Base-by-base conservation (phyloP, 2,329 filamentous ascomycete genomes). In the Rhexocercosporidium sp. region DNA sequence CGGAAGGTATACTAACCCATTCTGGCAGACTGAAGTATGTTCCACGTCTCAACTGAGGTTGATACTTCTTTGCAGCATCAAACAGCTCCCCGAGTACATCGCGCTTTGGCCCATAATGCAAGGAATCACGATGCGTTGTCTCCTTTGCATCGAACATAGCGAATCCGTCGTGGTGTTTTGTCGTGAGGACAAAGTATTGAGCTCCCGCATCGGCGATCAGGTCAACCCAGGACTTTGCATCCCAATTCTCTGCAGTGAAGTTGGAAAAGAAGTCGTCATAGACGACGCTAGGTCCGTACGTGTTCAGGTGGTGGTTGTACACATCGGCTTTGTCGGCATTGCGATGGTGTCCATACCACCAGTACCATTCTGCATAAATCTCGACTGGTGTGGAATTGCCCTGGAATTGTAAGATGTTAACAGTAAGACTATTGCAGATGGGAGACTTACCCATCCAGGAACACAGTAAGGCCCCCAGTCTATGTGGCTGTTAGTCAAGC, bases 191-290 rank as follows among this genome's bases (percentile, higher is more conserved):
- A 66, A 84, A 83, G 72, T 84, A 83, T 70, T 62, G 70, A 7
- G 84, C 84, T 8, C 84, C 84, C 1, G 84, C 79, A 41, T 84
- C 83, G 1, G 82, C 81, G 64, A 86, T 82, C 0, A 86, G 79
- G 69, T 86, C 83, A 1, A 86, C 82, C 83, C 84, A 86, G 41
- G 80, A 82, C 63, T 84, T 85, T 0, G 86, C 80, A 69, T 86
- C 79, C 69, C 79, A 88, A 1, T 74, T 73, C 0, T 79, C 77
- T 0, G 83, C 84, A 0, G 84, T 87, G 75, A 87, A 88, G 66
- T 84, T 79, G 3, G 77, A 75, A 71, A 88, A 83, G 62, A 84
- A 84, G 73, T 88, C 85, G 68, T 88, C 86, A 71, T 88, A 88
- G 14, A 80, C 80, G 71, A 83, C 79, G 31, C 85, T 73, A 0